Evolutionary conservation across 1,284 basidiomycete species (phyloP).

Genomic region (Ceratobasidium sp.): DNA sequence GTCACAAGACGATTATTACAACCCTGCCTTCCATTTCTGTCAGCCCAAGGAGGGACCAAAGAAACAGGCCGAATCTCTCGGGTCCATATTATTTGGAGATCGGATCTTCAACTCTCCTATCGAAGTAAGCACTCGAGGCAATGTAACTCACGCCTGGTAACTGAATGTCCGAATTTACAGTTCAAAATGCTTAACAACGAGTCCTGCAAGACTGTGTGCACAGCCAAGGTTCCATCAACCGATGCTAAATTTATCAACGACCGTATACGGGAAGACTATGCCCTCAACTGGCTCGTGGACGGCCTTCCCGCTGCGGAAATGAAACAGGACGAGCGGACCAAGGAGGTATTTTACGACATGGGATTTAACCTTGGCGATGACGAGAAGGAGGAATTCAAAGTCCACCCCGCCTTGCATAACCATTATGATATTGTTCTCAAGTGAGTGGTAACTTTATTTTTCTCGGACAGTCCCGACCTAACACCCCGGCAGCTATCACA

Average conservation of each 20-base stretch:
- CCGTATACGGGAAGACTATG: conserved; percentile 91
- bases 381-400: conserved; percentile 62
- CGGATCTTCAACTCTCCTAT: conserved; percentile 92
- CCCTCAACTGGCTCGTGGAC: conserved; percentile 93
- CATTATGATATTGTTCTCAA: conserved; percentile 86
- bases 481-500: conserved; percentile 71
- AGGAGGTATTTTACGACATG: conserved; percentile 89
- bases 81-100: conserved; percentile 95
- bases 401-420: conserved; percentile 81
- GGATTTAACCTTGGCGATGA: conserved; percentile 77
- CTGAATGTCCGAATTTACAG: conserved; percentile 50
- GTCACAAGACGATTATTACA: conserved; percentile 82
- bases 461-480: conserved; percentile 39
- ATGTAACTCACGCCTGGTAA: not conserved
- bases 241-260: conserved; percentile 91
- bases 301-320: conserved; percentile 93
- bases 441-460: conserved; percentile 51
- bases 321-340: conserved; percentile 78
- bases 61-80: conserved; percentile 86
- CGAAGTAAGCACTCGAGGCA: conserved; percentile 61
- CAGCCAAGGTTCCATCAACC: conserved; percentile 64
- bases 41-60: conserved; percentile 75
- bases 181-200: conserved; percentile 75
- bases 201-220: conserved; percentile 82
- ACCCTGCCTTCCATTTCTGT: conserved; percentile 87